Conservation (phyloP, 2,329 filamentous ascomycete species). For the Alternaria sp. region DNA sequence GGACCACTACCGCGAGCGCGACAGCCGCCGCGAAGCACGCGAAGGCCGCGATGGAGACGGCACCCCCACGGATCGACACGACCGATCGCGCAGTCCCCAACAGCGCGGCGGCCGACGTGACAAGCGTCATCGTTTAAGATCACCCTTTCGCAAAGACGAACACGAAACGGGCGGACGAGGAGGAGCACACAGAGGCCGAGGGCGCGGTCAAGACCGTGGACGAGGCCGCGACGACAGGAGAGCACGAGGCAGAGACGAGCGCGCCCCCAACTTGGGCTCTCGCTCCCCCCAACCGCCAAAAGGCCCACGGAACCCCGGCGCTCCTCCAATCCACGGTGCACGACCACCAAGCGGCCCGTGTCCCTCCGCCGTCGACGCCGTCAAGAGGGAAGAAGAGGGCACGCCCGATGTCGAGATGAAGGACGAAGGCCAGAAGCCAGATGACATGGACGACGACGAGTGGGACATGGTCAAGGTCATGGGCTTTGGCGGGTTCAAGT, state of each 20-base stretch:
- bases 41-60: constrained; percentile 33
- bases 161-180: constrained; percentile 29
- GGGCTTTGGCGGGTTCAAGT: constrained; percentile 87
- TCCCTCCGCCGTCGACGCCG: constrained; percentile 1
- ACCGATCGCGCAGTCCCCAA: constrained; percentile 48
- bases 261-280: constrained; percentile 2
- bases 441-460: constrained; percentile 67
- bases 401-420: constrained; percentile 42
- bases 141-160: constrained; percentile 36
- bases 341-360: constrained; percentile 26
- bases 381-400: constrained; percentile 26
- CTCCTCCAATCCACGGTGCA: constrained; percentile 15
- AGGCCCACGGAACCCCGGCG: constrained; percentile 34
- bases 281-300: constrained; percentile 34
- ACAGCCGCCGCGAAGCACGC: constrained; percentile 31
- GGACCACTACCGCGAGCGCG: constrained; percentile 34
- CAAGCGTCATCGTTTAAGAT: constrained; percentile 42
- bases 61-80: constrained; percentile 39
- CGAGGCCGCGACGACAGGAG: constrained; percentile 25
- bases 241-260: constrained; percentile 20
- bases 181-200: constrained; percentile 13
- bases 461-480: constrained; percentile 84
- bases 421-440: constrained; percentile 37
- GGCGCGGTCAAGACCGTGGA: constrained; percentile 22
- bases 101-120: constrained; percentile 40